phyloP scores from a whole-genome alignment of 2,329 filamentous ascomycete genomes.

The Talaromyces sp. region DNA sequence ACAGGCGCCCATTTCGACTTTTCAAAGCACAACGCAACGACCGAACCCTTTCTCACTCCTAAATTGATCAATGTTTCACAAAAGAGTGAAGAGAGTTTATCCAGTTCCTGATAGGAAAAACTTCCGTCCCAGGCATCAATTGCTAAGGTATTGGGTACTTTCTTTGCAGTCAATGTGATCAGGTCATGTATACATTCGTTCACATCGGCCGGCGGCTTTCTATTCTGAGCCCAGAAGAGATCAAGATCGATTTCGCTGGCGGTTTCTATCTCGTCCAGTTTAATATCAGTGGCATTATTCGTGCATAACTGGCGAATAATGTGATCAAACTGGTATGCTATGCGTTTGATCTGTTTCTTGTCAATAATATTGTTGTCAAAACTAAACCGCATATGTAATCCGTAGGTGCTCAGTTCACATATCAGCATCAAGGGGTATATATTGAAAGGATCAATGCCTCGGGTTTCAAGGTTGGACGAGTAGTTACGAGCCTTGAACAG shows the following conservation, averaged over 20 bases:
- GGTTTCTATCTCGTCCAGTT: slow-evolving; percentile 1
- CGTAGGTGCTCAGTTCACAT: slow-evolving; percentile 51
- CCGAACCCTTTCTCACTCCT: slow-evolving; percentile 27
- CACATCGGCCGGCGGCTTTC: not conserved
- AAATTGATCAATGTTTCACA: slow-evolving; percentile 27
- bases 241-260: not conserved
- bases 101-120: slow-evolving; percentile 25
- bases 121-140: slow-evolving; percentile 28
- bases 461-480: slow-evolving; percentile 51
- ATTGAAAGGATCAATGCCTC: slow-evolving; percentile 30
- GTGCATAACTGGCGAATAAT: not conserved
- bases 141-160: slow-evolving; percentile 18
- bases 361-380: slow-evolving; percentile 56
- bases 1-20: slow-evolving; percentile 24
- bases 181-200: slow-evolving; percentile 20
- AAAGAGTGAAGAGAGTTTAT: slow-evolving; percentile 29
- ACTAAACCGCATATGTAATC: slow-evolving; percentile 57
- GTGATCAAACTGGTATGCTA: not conserved
- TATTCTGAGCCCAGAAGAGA: slow-evolving; percentile 9
- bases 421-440: slow-evolving; percentile 60
- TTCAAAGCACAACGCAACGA: slow-evolving; percentile 26
- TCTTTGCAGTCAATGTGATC: slow-evolving; percentile 17
- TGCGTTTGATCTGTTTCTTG: slow-evolving; percentile 38
- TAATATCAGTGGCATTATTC: not conserved
- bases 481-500: slow-evolving; percentile 43